Evolutionary conservation across 441 rosid genomes (phyloP).

Genomic region (Adansonia madagascariensis): DNA sequence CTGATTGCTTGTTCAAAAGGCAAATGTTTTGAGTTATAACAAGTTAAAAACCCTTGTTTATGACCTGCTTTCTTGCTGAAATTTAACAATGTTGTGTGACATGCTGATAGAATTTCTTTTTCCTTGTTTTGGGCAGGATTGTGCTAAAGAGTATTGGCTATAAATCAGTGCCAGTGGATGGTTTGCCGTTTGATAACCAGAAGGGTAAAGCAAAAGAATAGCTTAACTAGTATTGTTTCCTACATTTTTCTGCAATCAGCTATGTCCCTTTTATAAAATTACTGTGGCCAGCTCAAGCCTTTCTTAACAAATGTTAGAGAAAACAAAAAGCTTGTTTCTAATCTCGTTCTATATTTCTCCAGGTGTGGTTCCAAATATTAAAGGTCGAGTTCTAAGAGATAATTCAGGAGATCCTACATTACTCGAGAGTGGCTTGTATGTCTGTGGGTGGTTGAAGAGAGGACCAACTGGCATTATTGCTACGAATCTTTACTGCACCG

Average conservation of each 20-base stretch:
- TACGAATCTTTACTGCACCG: constrained; percentile 86
- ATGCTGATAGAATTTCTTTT: background rate
- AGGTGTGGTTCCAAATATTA: constrained; percentile 76
- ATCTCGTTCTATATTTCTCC: constrained; percentile 26
- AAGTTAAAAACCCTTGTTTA: background rate
- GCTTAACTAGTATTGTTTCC: background rate
- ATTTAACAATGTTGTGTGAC: background rate
- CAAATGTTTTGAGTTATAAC: background rate
- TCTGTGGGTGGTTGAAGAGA: constrained; percentile 96
- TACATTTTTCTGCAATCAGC: background rate
- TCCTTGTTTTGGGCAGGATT: constrained; percentile 45
- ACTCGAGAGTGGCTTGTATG: constrained; percentile 72
- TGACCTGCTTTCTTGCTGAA: background rate
- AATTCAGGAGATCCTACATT: constrained; percentile 43
- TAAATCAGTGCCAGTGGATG: constrained; percentile 72
- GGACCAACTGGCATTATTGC: constrained; percentile 92
- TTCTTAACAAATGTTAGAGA: constrained; percentile 16
- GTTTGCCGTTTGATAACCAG: constrained; percentile 74
- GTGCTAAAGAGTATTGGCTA: constrained; percentile 94
- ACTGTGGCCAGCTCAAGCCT: background rate
- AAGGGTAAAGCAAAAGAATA: constrained; percentile 51
- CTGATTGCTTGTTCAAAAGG: background rate
- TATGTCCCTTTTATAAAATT: background rate
- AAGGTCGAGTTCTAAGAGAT: constrained; percentile 66
- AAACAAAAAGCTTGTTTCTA: constrained; percentile 10